Percentiles rank a stretch among this genome's conserved stretches.
Evolutionary conservation across 129 eudicot species (phyloP).

Genomic region (Pseudognaphalium luteoalbum): DNA sequence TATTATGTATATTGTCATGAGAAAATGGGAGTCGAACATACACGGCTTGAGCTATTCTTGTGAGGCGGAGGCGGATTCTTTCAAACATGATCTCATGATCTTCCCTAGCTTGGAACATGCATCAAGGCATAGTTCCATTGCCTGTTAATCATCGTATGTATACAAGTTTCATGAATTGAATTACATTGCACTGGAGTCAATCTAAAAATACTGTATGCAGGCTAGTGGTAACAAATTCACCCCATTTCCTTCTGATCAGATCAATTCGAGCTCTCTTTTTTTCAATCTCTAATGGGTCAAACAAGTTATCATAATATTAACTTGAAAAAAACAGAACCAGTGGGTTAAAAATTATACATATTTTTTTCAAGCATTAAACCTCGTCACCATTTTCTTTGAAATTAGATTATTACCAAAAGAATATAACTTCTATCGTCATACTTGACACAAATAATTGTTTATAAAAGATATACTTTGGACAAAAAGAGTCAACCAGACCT

Average conservation of each 20-base stretch:
- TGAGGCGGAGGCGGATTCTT: slow-evolving; percentile 62
- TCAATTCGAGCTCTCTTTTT: neutral
- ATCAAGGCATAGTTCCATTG: slow-evolving; percentile 80
- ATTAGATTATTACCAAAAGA: too few species aligned
- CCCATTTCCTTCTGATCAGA: neutral
- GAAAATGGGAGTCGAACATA: slow-evolving; percentile 20
- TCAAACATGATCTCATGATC: slow-evolving; percentile 80
- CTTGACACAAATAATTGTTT: too few species aligned
- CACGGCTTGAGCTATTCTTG: slow-evolving; percentile 43
- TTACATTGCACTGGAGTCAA: neutral
- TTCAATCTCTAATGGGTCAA: neutral
- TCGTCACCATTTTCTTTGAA: too few species aligned
- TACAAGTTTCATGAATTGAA: neutral
- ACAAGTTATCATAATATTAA: neutral
- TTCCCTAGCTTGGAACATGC: slow-evolving; percentile 87
- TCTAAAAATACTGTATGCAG: neutral
- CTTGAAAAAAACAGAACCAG: too few species aligned
- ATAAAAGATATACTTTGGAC: too few species aligned
- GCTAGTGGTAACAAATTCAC: neutral
- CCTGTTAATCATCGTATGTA: slow-evolving; percentile 46
- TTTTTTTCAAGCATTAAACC: too few species aligned
- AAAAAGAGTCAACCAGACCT: neutral
- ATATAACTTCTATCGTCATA: too few species aligned
- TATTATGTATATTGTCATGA: slow-evolving; percentile 17
- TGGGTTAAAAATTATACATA: too few species aligned